Evolutionary conservation across 805 yeast species (phyloP).

Genomic region (Pichia paraexigua): DNA sequence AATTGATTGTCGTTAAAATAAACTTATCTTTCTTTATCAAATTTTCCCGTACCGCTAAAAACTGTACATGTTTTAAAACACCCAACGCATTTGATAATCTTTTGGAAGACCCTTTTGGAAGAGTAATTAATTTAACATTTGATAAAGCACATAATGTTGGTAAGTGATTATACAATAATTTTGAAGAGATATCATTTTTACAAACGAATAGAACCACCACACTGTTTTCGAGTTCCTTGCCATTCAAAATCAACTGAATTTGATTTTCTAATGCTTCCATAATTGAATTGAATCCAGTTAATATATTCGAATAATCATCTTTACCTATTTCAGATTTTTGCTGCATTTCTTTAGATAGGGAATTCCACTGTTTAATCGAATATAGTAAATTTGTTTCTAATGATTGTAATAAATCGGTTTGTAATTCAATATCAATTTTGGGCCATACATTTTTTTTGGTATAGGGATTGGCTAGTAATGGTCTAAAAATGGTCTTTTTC

Average conservation of each 20-base stretch:
- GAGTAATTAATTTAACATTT: slow-evolving; percentile 48
- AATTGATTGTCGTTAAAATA: slow-evolving; percentile 12
- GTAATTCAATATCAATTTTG: slow-evolving; percentile 26
- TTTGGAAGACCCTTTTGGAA: slow-evolving; percentile 41
- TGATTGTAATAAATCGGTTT: slow-evolving; percentile 24
- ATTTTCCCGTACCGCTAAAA: slow-evolving; percentile 14
- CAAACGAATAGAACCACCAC: slow-evolving; percentile 49
- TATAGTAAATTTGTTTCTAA: slow-evolving; percentile 9
- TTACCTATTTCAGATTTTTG: slow-evolving; percentile 15
- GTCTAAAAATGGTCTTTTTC: slow-evolving; percentile 51
- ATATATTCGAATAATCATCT: slow-evolving; percentile 14
- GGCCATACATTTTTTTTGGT: slow-evolving; percentile 39
- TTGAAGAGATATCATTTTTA: slow-evolving; percentile 30
- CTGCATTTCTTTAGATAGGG: slow-evolving; percentile 19
- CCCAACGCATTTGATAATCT: slow-evolving; percentile 15
- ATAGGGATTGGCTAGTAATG: slow-evolving; percentile 57
- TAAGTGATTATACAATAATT: slow-evolving; percentile 48
- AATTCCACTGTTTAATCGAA: slow-evolving; percentile 15
- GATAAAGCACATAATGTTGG: slow-evolving; percentile 50
- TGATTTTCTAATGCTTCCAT: slow-evolving; percentile 40
- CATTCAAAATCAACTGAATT: slow-evolving; percentile 23
- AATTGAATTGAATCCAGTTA: slow-evolving; percentile 50
- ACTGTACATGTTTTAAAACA: neutral
- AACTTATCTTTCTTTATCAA: slow-evolving; percentile 10
- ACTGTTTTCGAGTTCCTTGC: slow-evolving; percentile 4